Evolutionary conservation across 2,329 filamentous ascomycete species (phyloP).

Genomic region (Talaromyces funiculosus): DNA sequence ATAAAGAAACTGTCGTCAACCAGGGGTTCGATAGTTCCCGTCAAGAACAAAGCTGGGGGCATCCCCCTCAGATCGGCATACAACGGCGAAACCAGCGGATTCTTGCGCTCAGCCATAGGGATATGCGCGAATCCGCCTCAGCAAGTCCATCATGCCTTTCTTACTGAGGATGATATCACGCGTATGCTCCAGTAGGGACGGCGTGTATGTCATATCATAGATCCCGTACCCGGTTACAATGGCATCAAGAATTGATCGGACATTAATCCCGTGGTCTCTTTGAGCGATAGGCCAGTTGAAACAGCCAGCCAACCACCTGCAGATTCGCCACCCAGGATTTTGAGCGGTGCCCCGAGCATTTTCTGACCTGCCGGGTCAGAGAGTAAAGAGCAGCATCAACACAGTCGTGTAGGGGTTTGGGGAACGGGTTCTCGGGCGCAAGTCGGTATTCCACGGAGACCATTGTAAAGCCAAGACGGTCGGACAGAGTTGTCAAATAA

Average conservation of each 20-base stretch:
- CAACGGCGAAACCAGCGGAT: neutral
- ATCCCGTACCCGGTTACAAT: neutral
- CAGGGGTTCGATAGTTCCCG: neutral
- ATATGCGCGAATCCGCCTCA: neutral
- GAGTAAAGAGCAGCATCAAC: neutral
- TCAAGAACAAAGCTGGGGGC: neutral
- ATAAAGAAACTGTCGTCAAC: neutral
- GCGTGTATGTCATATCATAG: neutral
- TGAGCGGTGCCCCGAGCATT: neutral
- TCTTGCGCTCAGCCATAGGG: neutral
- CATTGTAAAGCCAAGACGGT: constrained; percentile 16
- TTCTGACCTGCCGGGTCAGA: neutral
- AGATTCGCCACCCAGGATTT: neutral
- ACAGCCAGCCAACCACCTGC: neutral
- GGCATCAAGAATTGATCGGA: neutral
- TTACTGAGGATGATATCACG: neutral
- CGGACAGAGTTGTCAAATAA: neutral
- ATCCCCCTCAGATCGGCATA: neutral
- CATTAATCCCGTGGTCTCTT: neutral
- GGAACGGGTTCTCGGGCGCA: constrained; percentile 22
- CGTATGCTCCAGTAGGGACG: neutral
- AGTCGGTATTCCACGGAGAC: constrained; percentile 23
- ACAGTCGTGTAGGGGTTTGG: constrained; percentile 5
- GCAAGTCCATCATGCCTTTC: neutral
- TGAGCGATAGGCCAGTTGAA: neutral